Evolutionary conservation across 768 basidiomycete genomes (phyloP).

Genomic region (Neoboletus magnificus): DNA sequence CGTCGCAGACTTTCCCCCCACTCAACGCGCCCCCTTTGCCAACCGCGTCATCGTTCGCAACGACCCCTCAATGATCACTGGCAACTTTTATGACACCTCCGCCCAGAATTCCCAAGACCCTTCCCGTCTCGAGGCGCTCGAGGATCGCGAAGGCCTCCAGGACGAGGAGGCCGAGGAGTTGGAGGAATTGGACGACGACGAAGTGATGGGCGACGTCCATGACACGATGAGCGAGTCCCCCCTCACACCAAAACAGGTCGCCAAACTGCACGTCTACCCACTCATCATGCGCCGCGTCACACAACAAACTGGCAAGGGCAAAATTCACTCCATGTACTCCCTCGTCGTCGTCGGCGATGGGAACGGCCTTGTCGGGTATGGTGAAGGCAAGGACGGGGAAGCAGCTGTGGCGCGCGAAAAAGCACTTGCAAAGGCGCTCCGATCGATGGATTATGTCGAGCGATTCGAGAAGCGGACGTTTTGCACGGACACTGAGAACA

Average conservation of each 20-base stretch:
- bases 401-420: conserved; percentile 49
- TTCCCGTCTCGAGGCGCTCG: background rate
- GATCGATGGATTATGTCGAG: conserved; percentile 89
- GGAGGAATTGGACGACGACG: conserved; percentile 21
- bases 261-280: conserved; percentile 38
- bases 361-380: conserved; percentile 77
- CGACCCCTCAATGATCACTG: conserved; percentile 64
- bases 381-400: conserved; percentile 74
- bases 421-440: conserved; percentile 66
- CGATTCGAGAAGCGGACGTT: conserved; percentile 95
- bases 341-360: conserved; percentile 81
- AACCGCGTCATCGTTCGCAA: conserved; percentile 68
- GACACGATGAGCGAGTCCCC: conserved; percentile 18
- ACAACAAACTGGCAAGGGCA: conserved; percentile 94
- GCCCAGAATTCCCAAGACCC: conserved; percentile 5
- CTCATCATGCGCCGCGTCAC: conserved; percentile 58
- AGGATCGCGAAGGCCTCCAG: conserved; percentile 7
- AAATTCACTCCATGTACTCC: conserved; percentile 59
- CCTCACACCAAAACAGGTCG: conserved; percentile 21
- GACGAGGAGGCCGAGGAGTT: conserved; percentile 14
- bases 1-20: conserved; percentile 50
- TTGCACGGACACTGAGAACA: conserved; percentile 84
- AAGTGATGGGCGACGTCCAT: conserved; percentile 11
- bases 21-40: conserved; percentile 48
- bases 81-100: conserved; percentile 24